Base-by-base conservation (phyloP, 805 yeast genomes). In the Yamadazyma paraphyllophila region DNA sequence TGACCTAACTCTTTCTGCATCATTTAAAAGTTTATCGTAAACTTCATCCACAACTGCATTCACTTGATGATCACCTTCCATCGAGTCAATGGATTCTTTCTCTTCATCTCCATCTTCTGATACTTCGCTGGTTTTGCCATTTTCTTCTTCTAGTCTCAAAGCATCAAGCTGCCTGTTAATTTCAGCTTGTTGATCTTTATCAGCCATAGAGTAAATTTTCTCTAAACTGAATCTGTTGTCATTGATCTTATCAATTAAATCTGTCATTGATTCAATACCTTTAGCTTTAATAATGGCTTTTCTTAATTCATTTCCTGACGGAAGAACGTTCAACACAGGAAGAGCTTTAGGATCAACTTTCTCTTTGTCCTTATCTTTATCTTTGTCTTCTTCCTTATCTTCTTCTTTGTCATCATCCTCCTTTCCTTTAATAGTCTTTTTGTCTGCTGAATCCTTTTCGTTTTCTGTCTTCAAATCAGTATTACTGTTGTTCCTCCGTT, bases 211-310 rank as follows among this genome's bases (percentile, higher is more conserved):
- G 56, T 79, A 80, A 44, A 81, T 76, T 16, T 69, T 74, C 29
- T 78, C 81, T 47, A 81, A 60, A 47, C 73, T 74, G 20, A 76
- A 68, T 17, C 77, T 63, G 46, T 83, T 78, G 44, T 72, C 72
- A 55, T 78, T 80, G 43, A 85, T 85, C 52, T 80, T 83, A 39
- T 74, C 77, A 52, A 85, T 85, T 53, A 85, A 71, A 46, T 84
- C 88, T 15, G 76, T 74, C 8, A 85, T 85, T 20, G 85, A 77
- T 49, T 82, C 82, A 44, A 84, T 81, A 51, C 92, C 92, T 56
- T 84, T 85, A 2, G 90, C 89, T 47, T 80, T 79, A 44, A 85
- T 82, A 24, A 86, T 83, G 0, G 82, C 81, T 49, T 78, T 81
- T 36, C 83, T 57, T 20, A 79, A 65, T 52, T 78, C 79, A 1